phyloP scores from a whole-genome alignment of 495 filamentous ascomycete genomes.

The Xylaria flabelliformis region DNA sequence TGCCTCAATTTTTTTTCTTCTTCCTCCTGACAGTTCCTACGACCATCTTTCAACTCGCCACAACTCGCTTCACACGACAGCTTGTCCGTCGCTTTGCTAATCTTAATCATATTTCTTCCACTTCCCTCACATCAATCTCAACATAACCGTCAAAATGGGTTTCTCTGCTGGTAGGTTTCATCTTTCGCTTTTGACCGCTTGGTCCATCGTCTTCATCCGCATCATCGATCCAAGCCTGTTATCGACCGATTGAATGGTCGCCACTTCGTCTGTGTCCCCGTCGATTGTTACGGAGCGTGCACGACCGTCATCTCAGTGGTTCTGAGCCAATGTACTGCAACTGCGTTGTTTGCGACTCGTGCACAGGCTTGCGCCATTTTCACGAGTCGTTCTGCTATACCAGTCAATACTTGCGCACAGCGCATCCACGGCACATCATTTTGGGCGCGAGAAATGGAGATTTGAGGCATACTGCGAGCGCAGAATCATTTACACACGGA shows the following conservation, averaged over 20 bases:
- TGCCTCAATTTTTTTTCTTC: constrained; percentile 43
- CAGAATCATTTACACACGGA: background rate
- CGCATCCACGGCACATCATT: background rate
- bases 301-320: background rate
- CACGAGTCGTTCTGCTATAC: background rate
- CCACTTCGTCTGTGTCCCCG: background rate
- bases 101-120: constrained; percentile 30
- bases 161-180: constrained; percentile 50
- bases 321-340: background rate
- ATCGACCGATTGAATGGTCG: constrained; percentile 38
- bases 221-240: constrained; percentile 26
- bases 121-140: constrained; percentile 15
- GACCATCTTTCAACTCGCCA: constrained; percentile 51
- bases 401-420: constrained; percentile 10
- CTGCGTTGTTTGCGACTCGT: constrained; percentile 21
- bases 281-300: background rate
- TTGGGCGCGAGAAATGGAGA: background rate
- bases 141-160: constrained; percentile 50
- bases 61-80: constrained; percentile 47
- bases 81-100: constrained; percentile 35
- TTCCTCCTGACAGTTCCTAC: constrained; percentile 35
- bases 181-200: background rate
- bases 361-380: constrained; percentile 50
- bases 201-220: constrained; percentile 19
- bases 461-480: background rate